Percentiles rank a stretch among this genome's conserved stretches.
Evolutionary conservation across 257 asterid genomes (phyloP).

Genomic region (Henckelia pumila): DNA sequence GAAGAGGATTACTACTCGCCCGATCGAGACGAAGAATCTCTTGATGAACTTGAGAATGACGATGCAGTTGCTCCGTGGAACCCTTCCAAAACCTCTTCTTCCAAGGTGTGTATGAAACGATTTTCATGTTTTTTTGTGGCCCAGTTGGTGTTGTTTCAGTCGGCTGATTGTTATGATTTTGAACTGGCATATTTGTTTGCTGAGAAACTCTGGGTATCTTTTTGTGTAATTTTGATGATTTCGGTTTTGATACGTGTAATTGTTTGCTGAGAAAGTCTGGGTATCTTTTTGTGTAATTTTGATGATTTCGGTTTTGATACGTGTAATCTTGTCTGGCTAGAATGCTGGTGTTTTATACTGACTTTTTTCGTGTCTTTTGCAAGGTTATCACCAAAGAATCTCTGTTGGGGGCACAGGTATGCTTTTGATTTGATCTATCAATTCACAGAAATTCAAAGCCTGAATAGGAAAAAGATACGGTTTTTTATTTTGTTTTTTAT

Average conservation of each 20-base stretch:
- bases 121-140: too few species aligned
- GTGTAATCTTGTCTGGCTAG: not conserved
- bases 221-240: conserved; percentile 14
- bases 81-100: conserved; percentile 48
- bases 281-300: conserved; percentile 16
- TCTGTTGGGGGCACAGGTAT: conserved; percentile 86
- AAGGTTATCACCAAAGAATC: conserved; percentile 85
- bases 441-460: not conserved
- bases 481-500: too few species aligned
- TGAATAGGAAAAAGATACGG: too few species aligned
- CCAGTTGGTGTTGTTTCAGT: not conserved
- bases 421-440: too few species aligned
- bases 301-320: not conserved
- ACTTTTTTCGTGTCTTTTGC: conserved; percentile 27
- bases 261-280: conserved; percentile 8
- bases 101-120: conserved; percentile 44
- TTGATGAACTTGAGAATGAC: conserved; percentile 62
- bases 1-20: conserved; percentile 44
- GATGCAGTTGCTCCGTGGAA: conserved; percentile 48
- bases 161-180: conserved; percentile 13
- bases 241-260: not conserved
- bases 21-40: conserved; percentile 53
- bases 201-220: conserved; percentile 3
- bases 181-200: conserved; percentile 4
- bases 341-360: conserved; percentile 15